Evolutionary conservation across 129 eudicot genomes (phyloP).

Genomic region (Calendula officinalis): DNA sequence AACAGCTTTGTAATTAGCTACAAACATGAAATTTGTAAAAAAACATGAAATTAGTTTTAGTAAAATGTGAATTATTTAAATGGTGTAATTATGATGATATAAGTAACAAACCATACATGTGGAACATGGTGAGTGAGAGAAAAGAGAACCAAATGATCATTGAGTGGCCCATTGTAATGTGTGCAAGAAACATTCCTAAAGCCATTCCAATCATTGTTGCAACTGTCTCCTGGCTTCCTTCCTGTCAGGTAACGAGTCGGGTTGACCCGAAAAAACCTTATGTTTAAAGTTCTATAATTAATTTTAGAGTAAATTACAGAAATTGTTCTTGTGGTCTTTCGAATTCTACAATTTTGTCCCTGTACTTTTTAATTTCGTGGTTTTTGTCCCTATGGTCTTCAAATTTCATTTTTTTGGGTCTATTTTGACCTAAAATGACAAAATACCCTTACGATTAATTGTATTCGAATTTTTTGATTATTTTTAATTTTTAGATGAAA

Average conservation of each 20-base stretch:
- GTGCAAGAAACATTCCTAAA: slow-evolving; percentile 94
- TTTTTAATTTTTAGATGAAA: no score
- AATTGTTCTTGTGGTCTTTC: no score
- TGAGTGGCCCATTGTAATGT: slow-evolving; percentile 69
- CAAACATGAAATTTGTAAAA: slow-evolving; percentile 21
- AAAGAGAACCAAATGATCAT: slow-evolving; percentile 83
- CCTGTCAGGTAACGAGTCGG: slow-evolving; percentile 36
- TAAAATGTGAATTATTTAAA: slow-evolving; percentile 3
- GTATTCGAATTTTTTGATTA: no score
- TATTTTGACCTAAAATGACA: no score
- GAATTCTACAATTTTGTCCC: no score
- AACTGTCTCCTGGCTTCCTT: slow-evolving; percentile 98
- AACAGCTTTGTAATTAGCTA: slow-evolving; percentile 96
- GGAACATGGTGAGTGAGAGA: slow-evolving; percentile 85
- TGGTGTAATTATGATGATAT: neutral
- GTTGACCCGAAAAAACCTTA: neutral
- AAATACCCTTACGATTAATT: no score
- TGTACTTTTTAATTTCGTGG: no score
- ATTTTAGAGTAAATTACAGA: no score
- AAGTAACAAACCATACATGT: slow-evolving; percentile 93
- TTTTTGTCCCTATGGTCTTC: no score
- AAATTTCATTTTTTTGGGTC: no score
- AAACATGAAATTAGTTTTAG: slow-evolving; percentile 11
- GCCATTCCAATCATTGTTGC: slow-evolving; percentile 99
- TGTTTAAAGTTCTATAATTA: no score